Evolutionary conservation across 2,329 filamentous ascomycete species (phyloP).

Genomic region (Orbilia oligospora): DNA sequence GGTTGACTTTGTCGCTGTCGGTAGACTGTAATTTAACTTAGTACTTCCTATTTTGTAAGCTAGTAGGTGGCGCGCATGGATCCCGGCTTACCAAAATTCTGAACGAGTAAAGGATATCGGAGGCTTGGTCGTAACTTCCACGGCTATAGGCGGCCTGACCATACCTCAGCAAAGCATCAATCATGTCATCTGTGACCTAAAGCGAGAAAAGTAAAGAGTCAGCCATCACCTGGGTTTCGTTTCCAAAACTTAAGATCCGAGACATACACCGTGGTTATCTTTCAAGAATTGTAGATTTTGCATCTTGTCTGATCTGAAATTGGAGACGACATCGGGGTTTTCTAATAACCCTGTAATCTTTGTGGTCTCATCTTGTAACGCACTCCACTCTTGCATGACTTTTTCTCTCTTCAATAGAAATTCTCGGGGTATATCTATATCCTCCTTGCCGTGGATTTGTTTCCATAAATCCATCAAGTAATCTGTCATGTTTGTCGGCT

Average conservation of each 20-base stretch:
- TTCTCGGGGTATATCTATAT: constrained; percentile 80
- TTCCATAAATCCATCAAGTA: constrained; percentile 94
- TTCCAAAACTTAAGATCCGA: neutral
- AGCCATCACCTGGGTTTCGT: neutral
- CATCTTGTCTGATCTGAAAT: constrained; percentile 95
- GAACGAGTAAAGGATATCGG: constrained; percentile 97
- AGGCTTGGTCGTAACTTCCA: constrained; percentile 89
- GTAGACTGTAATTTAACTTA: constrained; percentile 73
- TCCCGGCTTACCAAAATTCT: constrained; percentile 77
- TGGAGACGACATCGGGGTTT: constrained; percentile 89
- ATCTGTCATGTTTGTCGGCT: constrained; percentile 99
- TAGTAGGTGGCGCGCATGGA: too few relatives aligned
- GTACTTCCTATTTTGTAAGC: neutral
- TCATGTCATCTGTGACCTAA: constrained; percentile 91
- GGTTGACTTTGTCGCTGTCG: constrained; percentile 96
- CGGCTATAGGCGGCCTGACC: constrained; percentile 98
- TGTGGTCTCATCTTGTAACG: constrained; percentile 86
- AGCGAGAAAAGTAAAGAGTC: constrained; percentile 37
- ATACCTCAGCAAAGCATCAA: constrained; percentile 94
- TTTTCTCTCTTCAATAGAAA: constrained; percentile 91
- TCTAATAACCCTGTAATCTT: constrained; percentile 90
- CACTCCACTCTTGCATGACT: constrained; percentile 84
- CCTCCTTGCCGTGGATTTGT: constrained; percentile 84
- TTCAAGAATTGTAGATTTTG: constrained; percentile 98
- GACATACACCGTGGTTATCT: constrained; percentile 88